Evolutionary conservation across 2,329 filamentous ascomycete genomes (phyloP).

Genomic region (Endocalyx cinctus): DNA sequence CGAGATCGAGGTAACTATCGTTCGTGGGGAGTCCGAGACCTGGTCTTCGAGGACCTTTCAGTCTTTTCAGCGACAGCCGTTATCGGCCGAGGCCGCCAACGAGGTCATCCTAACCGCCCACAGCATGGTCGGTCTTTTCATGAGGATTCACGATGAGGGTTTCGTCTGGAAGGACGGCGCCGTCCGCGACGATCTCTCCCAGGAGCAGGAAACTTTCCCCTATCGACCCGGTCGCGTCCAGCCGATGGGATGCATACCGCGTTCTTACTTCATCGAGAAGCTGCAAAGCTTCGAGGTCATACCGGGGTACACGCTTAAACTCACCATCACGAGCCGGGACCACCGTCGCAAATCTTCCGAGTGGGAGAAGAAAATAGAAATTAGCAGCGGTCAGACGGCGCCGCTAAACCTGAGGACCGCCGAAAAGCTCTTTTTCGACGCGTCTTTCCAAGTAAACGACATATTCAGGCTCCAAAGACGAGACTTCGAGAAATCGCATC

Average conservation of each 20-base stretch:
- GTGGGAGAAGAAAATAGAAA: constrained; percentile 35
- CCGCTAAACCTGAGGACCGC: constrained; percentile 42
- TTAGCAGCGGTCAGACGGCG: constrained; percentile 43
- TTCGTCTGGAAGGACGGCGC: constrained; percentile 44
- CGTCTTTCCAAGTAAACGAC: constrained; percentile 37
- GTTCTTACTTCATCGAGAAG: constrained; percentile 38
- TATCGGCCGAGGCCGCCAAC: constrained; percentile 39
- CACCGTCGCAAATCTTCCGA: constrained; percentile 28
- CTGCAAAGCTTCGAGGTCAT: constrained; percentile 40
- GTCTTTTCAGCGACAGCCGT: constrained; percentile 45
- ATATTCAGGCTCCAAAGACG: constrained; percentile 36
- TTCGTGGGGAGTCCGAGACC: constrained; percentile 33
- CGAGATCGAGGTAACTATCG: constrained; percentile 43
- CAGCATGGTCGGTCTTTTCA: constrained; percentile 45
- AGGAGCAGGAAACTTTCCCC: constrained; percentile 34
- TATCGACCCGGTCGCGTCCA: constrained; percentile 39
- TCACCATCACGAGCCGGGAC: constrained; percentile 41
- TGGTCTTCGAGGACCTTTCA: constrained; percentile 42
- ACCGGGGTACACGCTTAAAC: constrained; percentile 45
- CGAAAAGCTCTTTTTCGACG: constrained; percentile 43
- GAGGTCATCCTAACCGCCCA: constrained; percentile 46
- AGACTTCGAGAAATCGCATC: constrained; percentile 36
- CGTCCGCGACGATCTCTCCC: constrained; percentile 32
- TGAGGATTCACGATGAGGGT: constrained; percentile 44
- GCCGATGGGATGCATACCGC: constrained; percentile 42